Percentiles rank a stretch among this genome's conserved stretches.
These are phyloP conservation scores for Neolentinus lepideus DNA, from an alignment of 1,284 basidiomycete genomes.

Conservation along the genomic window DNA sequence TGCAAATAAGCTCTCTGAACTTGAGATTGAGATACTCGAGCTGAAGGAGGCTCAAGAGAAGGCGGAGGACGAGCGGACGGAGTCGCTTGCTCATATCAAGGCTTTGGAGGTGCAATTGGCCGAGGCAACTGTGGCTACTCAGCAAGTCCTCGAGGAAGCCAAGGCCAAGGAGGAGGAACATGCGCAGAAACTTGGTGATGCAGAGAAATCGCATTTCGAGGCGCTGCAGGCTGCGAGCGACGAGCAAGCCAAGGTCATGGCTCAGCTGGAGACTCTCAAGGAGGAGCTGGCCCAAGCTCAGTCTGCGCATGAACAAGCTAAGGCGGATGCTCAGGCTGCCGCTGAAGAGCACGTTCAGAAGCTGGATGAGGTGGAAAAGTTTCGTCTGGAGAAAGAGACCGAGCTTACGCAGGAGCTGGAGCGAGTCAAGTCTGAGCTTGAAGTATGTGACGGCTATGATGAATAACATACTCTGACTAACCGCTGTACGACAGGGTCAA, in stretches of 20 bases:
- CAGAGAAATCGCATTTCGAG: slow-evolving; percentile 36
- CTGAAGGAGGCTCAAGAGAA: slow-evolving; percentile 64
- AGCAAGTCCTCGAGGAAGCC: slow-evolving; percentile 45
- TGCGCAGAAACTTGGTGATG: slow-evolving; percentile 30
- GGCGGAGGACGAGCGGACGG: slow-evolving; percentile 49
- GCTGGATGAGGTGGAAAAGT: slow-evolving; percentile 43
- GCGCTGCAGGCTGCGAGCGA: slow-evolving; percentile 36
- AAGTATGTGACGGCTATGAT: slow-evolving; percentile 33
- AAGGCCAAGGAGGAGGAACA: slow-evolving; percentile 43
- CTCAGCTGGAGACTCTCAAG: slow-evolving; percentile 39
- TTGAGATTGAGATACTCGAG: slow-evolving; percentile 77
- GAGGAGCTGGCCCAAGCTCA: slow-evolving; percentile 36
- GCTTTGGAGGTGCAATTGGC: slow-evolving; percentile 44
- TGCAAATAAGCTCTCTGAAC: slow-evolving; percentile 66
- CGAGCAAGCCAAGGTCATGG: slow-evolving; percentile 37
- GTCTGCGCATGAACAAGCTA: slow-evolving; percentile 40
- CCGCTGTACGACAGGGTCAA: slow-evolving; percentile 43
- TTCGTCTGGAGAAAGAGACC: slow-evolving; percentile 38
- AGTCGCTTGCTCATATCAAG: slow-evolving; percentile 39
- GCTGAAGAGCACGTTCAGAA: slow-evolving; percentile 38
- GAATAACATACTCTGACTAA: slow-evolving; percentile 2
- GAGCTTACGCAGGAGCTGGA: slow-evolving; percentile 55
- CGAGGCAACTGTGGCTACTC: slow-evolving; percentile 37
- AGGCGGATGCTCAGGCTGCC: slow-evolving; percentile 33
- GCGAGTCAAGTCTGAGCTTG: slow-evolving; percentile 50